Base-by-base conservation (phyloP, 164 flowering plant species). In the Kingdonia uniflora region DNA sequence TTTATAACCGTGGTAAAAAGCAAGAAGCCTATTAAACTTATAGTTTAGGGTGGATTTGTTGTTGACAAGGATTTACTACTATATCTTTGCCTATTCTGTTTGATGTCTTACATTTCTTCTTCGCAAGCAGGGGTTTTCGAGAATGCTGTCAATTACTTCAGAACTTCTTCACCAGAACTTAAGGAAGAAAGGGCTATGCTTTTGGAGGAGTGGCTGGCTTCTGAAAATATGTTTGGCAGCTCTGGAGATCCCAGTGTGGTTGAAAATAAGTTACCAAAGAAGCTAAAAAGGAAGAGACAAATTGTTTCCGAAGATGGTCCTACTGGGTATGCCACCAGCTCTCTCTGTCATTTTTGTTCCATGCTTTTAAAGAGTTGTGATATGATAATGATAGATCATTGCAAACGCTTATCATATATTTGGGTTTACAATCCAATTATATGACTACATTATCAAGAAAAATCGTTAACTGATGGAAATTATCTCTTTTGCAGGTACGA, bases 141-240 rank as follows among this genome's bases (percentile, higher is more conserved):
- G 67, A 76, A 69, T 43, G 97, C 96, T 0, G 23, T 85, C 10
- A 80, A 65, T 54, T 80, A 91, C 52, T 83, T 66, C 23, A 70
- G 91, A 63, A 79, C 80, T 1, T 74, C 81, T 38, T 84, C 84
- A 2, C 96, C 97, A 42, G 95, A 91, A 38, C 64, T 85, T 57
- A 91, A 91, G 65, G 97, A 91, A 61, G 97, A 91, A 54, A 74
- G 95, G 42, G 87, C 90, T 19, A 87, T 87, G 92, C 77, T 87
- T 17, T 64, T 91, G 62, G 97, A 87, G 29, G 92, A 83, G 50
- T 91, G 97, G 97, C 41, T 82, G 55, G 78, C 74, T 47, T 43
- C 76, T 73, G 96, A 91, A 72, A 76, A 60, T 41, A 71, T 74
- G 12, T 85, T 79, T 64, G 86, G 92, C 5, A 78, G 76, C 53